Evolutionary conservation across 2,329 filamentous ascomycete species (phyloP).

Genomic region (Trichoderma breve): DNA sequence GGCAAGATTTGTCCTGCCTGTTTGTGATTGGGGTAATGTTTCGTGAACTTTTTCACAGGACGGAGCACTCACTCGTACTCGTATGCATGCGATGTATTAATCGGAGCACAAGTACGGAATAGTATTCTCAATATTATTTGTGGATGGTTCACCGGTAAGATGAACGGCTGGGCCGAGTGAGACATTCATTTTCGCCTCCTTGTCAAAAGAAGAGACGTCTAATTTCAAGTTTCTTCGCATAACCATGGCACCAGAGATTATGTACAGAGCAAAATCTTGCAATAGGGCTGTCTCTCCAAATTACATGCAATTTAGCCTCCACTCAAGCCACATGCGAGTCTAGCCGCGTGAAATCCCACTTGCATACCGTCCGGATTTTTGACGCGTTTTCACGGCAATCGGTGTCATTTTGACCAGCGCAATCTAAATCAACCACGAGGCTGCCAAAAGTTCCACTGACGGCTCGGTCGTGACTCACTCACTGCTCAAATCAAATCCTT

Average conservation of each 20-base stretch:
- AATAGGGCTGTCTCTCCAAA: not conserved
- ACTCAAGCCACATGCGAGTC: constrained; percentile 3
- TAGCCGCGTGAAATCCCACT: constrained; percentile 13
- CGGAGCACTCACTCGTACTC: not conserved
- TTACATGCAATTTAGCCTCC: not conserved
- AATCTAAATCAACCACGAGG: not conserved
- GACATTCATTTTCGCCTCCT: not conserved
- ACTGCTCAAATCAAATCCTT: not conserved
- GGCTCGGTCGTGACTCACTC: constrained; percentile 11
- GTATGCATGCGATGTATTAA: not conserved
- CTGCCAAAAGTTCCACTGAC: not conserved
- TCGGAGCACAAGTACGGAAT: not conserved
- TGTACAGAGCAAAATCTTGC: not conserved
- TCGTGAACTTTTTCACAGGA: not conserved
- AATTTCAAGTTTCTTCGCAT: not conserved
- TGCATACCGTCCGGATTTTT: not conserved
- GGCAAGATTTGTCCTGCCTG: not conserved
- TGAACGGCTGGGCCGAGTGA: not conserved
- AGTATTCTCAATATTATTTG: not conserved
- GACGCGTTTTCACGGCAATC: not conserved
- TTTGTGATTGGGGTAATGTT: not conserved
- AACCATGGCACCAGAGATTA: not conserved
- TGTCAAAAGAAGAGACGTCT: not conserved
- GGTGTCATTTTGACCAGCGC: not conserved
- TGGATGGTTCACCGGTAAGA: not conserved